phyloP scores from a whole-genome alignment of 148 eudicot genomes.

The Agrostemma githago region DNA sequence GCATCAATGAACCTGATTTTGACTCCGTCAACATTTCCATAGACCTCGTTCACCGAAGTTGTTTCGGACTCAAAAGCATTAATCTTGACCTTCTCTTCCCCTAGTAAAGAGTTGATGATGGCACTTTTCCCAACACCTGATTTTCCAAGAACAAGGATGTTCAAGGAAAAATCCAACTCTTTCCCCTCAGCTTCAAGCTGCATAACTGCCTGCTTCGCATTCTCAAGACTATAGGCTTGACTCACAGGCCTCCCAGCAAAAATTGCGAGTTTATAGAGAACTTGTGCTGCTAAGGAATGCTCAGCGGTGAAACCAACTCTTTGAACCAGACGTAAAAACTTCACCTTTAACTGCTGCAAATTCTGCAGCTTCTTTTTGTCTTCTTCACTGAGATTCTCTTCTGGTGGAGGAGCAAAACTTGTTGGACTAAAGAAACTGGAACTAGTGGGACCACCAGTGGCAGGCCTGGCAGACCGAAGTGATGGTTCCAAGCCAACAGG shows the following conservation, averaged over 20 bases:
- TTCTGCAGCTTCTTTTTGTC: slow-evolving; percentile 75
- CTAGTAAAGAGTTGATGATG: slow-evolving; percentile 79
- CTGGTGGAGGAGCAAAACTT: slow-evolving; percentile 36
- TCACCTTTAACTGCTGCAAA: slow-evolving; percentile 67
- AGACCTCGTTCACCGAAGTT: slow-evolving; percentile 47
- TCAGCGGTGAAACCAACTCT: slow-evolving; percentile 74
- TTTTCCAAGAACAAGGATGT: slow-evolving; percentile 82
- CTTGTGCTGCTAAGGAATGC: slow-evolving; percentile 75
- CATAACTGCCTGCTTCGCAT: slow-evolving; percentile 58
- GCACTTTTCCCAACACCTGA: slow-evolving; percentile 97
- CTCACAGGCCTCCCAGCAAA: slow-evolving; percentile 65
- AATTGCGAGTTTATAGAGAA: slow-evolving; percentile 68
- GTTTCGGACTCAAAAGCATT: slow-evolving; percentile 77
- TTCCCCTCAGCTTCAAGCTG: slow-evolving; percentile 69
- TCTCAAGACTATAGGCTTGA: slow-evolving; percentile 65
- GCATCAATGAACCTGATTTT: slow-evolving; percentile 75
- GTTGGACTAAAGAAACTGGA: slow-evolving; percentile 46
- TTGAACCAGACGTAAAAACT: slow-evolving; percentile 82
- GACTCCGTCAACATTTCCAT: slow-evolving; percentile 71
- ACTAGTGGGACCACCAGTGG: slow-evolving; percentile 38
- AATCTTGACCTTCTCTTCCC: slow-evolving; percentile 71
- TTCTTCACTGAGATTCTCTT: slow-evolving; percentile 63
- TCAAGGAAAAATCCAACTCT: slow-evolving; percentile 63
- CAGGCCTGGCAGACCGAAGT: slow-evolving; percentile 51
- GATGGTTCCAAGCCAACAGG: slow-evolving; percentile 91